A percentile compares a stretch with the other conserved stretches of the same genome.
Conservation (phyloP, 2,329 filamentous ascomycete genomes). For the Xenoacremonium recifei region DNA sequence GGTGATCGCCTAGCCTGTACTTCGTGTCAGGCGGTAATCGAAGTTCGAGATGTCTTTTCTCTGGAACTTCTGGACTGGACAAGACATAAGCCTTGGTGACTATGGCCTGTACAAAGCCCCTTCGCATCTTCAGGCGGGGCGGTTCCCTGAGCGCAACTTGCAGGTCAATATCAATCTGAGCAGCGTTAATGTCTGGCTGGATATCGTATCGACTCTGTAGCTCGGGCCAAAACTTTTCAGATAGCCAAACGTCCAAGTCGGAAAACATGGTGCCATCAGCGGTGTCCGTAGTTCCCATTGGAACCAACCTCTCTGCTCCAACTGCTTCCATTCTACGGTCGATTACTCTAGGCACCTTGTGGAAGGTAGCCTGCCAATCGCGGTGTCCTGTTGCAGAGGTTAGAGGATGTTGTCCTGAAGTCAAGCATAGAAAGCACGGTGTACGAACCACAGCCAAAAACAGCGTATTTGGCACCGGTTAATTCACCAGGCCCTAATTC, state of each 20-base stretch:
- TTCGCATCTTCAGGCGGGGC: too few relatives aligned
- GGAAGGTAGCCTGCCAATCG: slow-evolving; percentile 59
- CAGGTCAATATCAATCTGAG: too few relatives aligned
- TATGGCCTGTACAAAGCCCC: too few relatives aligned
- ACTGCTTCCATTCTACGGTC: slow-evolving; percentile 43
- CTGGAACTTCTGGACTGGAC: too few relatives aligned
- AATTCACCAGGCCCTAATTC: slow-evolving; percentile 46
- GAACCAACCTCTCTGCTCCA: slow-evolving; percentile 24
- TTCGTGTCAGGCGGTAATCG: slow-evolving; percentile 58
- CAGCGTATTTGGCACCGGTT: slow-evolving; percentile 57
- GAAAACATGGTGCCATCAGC: slow-evolving; percentile 59
- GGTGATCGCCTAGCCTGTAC: slow-evolving; percentile 69
- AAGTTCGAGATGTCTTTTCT: slow-evolving; percentile 61
- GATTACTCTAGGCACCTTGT: slow-evolving; percentile 59
- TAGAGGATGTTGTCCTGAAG: too few relatives aligned
- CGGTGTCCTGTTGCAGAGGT: too few relatives aligned
- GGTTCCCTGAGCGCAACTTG: too few relatives aligned
- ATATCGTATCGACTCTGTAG: too few relatives aligned
- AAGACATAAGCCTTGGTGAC: too few relatives aligned
- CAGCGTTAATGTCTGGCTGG: too few relatives aligned
- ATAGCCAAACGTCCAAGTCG: slow-evolving; percentile 60
- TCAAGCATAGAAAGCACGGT: too few relatives aligned
- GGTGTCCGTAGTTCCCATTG: slow-evolving; percentile 54
- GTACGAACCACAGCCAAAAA: slow-evolving; percentile 75
- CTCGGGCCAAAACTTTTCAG: too few relatives aligned